These are phyloP conservation scores for Cryptomeria japonica DNA, from an alignment of 75 land plant species.

Conservation along the genomic window DNA sequence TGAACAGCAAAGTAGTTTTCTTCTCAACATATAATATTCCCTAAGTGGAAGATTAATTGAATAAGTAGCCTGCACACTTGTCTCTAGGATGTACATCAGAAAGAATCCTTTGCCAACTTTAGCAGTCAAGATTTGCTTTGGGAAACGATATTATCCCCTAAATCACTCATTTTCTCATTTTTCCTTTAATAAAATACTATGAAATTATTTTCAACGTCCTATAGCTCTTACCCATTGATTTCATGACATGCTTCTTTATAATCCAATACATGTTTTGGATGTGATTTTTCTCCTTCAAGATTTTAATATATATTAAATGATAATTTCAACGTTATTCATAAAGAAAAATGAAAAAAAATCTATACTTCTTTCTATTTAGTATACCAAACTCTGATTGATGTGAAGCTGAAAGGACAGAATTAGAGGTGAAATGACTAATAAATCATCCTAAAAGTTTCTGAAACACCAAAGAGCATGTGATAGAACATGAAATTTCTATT, in stretches of 20 bases:
- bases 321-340: too few relatives aligned
- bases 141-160: background rate
- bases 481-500: background rate
- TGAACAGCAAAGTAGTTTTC: background rate
- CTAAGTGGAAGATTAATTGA: background rate
- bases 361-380: too few relatives aligned
- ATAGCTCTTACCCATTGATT: background rate
- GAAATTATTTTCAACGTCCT: background rate
- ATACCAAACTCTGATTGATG: background rate
- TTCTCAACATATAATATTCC: background rate
- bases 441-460: background rate
- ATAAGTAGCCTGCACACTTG: background rate
- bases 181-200: background rate
- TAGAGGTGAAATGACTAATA: background rate
- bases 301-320: too few relatives aligned
- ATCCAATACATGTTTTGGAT: background rate
- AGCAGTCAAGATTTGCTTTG: background rate
- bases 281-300: too few relatives aligned
- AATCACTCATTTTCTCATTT: background rate
- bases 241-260: background rate
- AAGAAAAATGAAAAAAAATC: too few relatives aligned
- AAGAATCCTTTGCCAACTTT: background rate
- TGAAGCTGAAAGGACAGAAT: background rate
- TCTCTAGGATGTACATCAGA: background rate
- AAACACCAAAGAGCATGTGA: background rate